Conservation (phyloP, 352 stramenopile species). For the Pythium monospermum region DNA sequence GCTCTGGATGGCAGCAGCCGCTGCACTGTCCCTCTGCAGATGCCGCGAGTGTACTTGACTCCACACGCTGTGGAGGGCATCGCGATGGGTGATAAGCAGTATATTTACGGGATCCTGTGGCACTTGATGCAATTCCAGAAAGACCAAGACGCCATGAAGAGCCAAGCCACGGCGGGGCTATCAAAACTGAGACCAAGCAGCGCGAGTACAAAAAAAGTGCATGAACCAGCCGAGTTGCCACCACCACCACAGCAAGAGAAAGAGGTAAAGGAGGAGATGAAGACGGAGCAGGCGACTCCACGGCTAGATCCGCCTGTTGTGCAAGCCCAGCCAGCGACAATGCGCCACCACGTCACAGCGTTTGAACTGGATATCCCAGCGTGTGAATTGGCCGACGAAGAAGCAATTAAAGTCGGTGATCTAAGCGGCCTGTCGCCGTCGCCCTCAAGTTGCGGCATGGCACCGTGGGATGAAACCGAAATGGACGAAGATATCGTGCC, state of each 20-base stretch:
- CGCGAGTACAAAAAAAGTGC: too few relatives aligned
- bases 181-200: too few relatives aligned
- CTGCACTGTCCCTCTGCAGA: too few relatives aligned
- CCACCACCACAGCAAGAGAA: background rate
- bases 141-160: background rate
- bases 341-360: background rate
- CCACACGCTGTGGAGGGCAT: constrained; percentile 28
- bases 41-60: constrained; percentile 16
- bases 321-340: too few relatives aligned
- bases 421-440: background rate
- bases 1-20: background rate
- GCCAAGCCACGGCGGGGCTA: too few relatives aligned
- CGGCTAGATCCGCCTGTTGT: background rate
- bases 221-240: background rate
- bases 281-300: background rate
- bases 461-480: background rate
- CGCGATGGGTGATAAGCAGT: constrained; percentile 41
- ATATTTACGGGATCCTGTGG: constrained; percentile 46
- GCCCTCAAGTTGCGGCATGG: too few relatives aligned
- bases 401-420: background rate
- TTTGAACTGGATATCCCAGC: background rate
- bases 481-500: background rate
- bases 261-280: background rate
- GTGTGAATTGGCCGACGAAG: background rate
- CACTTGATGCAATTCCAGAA: constrained; percentile 36